Evolutionary conservation across 2,329 filamentous ascomycete genomes (phyloP), one percentile per base, ranked within the genome.

Genomic region (Pezicula radicicola): DNA sequence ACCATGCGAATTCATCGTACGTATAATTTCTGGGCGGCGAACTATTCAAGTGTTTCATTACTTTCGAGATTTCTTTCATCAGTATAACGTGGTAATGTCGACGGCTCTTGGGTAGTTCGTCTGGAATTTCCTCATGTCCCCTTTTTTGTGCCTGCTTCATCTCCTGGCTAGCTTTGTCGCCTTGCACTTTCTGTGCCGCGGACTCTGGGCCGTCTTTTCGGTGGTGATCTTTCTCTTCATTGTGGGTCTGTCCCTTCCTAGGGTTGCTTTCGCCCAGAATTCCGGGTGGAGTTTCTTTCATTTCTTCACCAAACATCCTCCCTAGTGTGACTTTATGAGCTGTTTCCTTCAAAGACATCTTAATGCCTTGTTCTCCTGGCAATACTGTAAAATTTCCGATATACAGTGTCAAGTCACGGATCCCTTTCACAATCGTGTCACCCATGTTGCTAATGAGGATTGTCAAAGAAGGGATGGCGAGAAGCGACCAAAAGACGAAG

Each of bases 401-500:
- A 28, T 72, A 70, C 21, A 85, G 70, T 0, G 81, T 85, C 4
- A 72, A 66, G 50, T 85, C 79, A 10, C 75, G 72, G 50, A 86
- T 68, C 4, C 72, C 69, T 60, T 81, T 83, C 43, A 96, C 85
- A 18, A 96, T 80, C 0, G 92, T 97, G 62, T 95, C 88, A 21
- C 88, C 89, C 53, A 94, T 88, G 59, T 92, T 88, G 10, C 84
- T 87, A 56, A 95, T 88, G 12, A 97, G 78, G 16, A 96, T 85
- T 0, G 92, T 96, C 80, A 92, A 92, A 2, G 89, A 92, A 0
- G 92, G 92, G 3, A 96, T 77, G 0, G 91, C 91, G 25, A 96
- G 78, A 1, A 97, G 69, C 13, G 86, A 89, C 92, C 92, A 97
- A 51, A 96, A 85, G n/a, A 97, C 89, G 62, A 96, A 97, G 67